Evolutionary conservation across 2,329 filamentous ascomycete genomes (phyloP), one percentile per base, ranked within the genome.

Genomic region (Pseudogymnoascus sp.): DNA sequence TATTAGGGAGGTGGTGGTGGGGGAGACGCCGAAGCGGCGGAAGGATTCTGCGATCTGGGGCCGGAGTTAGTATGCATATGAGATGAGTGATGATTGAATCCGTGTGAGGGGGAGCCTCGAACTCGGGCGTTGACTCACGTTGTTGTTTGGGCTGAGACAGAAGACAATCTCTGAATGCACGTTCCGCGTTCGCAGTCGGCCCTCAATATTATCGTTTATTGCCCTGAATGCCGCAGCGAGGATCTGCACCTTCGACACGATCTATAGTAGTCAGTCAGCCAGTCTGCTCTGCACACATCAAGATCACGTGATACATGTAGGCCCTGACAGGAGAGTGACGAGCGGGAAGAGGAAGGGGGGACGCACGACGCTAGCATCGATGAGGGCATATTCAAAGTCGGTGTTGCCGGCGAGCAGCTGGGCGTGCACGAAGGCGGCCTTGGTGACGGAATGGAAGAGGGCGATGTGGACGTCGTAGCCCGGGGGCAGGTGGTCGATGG

Each of bases 321-420:
- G 3, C 6, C 21, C 2, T 54, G 37, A 14, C n/a, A n/a, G 23
- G 37, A 34, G 37, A 34, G 59, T 45, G 60, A 31, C 23, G 36
- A 37, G 37, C 3, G 26, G 5, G 10, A 47, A 23, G 26, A 21
- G 14, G 62, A 18, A 62, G 37, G 16, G 7, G 26, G n/a, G 57
- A 65, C 57, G 66, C 80, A 93, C 88, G 74, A 90, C 84, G 54
- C 84, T 86, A 18, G 92, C 92, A 77, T 99, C 93, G 57, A 99
- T 83, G 68, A 99, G 89, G 36, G 93, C 92, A 79, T 97, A 97
- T 76, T 97, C 92, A 70, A 93, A 97, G 7, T 88, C 87, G 10
- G 84, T 72, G 73, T 97, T 96, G 62, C 90, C 89, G 5, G 85
- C 83, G n/a, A 97, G 80, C 4, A 99, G 84, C 77, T 97, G 93